Evolutionary conservation across 371 early-diverging fungal species (phyloP), one percentile per base, ranked within the genome.

Genomic region (Rhizopus arrhizus): DNA sequence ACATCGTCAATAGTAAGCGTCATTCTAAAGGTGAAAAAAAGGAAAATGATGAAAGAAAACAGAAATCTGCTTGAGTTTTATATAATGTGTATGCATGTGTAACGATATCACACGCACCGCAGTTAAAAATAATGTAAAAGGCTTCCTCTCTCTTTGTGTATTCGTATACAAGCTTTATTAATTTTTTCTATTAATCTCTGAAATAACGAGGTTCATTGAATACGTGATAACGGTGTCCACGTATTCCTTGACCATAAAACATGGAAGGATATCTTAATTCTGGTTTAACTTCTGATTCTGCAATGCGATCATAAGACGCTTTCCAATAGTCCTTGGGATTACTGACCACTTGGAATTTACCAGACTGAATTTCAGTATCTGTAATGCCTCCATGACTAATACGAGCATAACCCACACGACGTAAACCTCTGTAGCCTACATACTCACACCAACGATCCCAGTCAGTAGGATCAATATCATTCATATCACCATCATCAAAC

Each of bases 371-470:
- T 75, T 92, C 93, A 4, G 93, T 92, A 57, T 92, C 93, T 0
- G 93, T 91, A 61, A 92, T 90, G 36, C 87, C 83, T 28, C 91
- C 91, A 59, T 89, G 91, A 54, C 86, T 85, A 47, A 92, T 70
- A 55, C 93, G 85, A 22, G 93, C 91, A 69, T 90, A 92, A 43
- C 81, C 90, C 38, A 83, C 64, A 59, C 91, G 84, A 69, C 89
- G 84, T 57, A 92, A 67, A 11, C 91, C 91, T 64, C 91, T 86
- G 79, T 82, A 91, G 46, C 86, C 90, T 29, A 92, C 81, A 77
- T 92, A 92, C 68, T 92, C 82, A 70, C 93, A 92, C 93, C 93
- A 92, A 53, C 93, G 86, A 72, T 90, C 91, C 70, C 78, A 77
- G 63, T 92, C 93, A 0, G 85, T 78, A 11, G 84, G 82, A 66